Evolutionary conservation across 108 stramenopile species (phyloP).

Genomic region (Fistulifera pelliculosa): DNA sequence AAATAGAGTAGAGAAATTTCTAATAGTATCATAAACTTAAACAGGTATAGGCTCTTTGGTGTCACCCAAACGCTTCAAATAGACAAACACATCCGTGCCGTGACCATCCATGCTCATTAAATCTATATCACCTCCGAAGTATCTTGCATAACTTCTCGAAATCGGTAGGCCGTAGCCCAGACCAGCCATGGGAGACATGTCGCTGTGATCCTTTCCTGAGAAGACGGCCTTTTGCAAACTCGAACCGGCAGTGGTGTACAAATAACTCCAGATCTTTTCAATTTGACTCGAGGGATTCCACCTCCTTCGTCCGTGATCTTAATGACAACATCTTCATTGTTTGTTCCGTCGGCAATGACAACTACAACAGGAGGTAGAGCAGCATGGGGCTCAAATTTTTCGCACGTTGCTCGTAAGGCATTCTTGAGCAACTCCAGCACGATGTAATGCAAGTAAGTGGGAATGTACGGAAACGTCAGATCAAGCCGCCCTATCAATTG

Average conservation of each 20-base stretch:
- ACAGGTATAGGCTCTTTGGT: slow-evolving; percentile 79
- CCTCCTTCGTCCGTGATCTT: slow-evolving; percentile 90
- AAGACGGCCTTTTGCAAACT: slow-evolving; percentile 25
- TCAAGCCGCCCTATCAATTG: slow-evolving; percentile 60
- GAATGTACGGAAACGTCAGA: slow-evolving; percentile 73
- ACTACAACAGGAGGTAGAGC: slow-evolving; percentile 58
- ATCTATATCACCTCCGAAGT: slow-evolving; percentile 86
- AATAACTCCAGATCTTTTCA: slow-evolving; percentile 65
- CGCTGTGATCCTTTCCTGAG: slow-evolving; percentile 22
- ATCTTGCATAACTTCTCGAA: slow-evolving; percentile 69
- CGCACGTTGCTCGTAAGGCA: slow-evolving; percentile 81
- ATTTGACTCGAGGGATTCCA: slow-evolving; percentile 79
- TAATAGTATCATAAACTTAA: slow-evolving; percentile 12
- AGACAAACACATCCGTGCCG: slow-evolving; percentile 98
- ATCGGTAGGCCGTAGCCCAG: slow-evolving; percentile 92
- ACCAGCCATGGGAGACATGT: slow-evolving; percentile 56
- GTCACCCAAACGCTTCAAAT: slow-evolving; percentile 81
- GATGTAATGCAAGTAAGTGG: slow-evolving; percentile 73
- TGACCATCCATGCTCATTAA: slow-evolving; percentile 96
- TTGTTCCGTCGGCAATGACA: slow-evolving; percentile 78
- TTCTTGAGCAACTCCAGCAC: slow-evolving; percentile 90
- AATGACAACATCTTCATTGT: slow-evolving; percentile 65
- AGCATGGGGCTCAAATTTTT: slow-evolving; percentile 45
- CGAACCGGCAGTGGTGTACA: slow-evolving; percentile 52
- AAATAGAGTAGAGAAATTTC: too few species aligned